phyloP scores from a whole-genome alignment of 305 asterid species.

The Fraxinus nigra region DNA sequence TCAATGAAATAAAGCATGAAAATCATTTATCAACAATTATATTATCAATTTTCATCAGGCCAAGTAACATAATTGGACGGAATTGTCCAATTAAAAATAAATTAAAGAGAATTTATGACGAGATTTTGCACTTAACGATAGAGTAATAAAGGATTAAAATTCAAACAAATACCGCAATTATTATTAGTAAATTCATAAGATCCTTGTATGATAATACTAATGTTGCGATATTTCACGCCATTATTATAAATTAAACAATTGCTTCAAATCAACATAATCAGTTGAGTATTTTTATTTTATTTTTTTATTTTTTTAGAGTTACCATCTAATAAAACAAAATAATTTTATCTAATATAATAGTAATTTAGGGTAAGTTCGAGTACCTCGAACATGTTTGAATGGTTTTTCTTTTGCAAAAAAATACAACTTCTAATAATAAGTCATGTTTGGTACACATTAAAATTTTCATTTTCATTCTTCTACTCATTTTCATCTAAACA shows the following conservation, averaged over 20 bases:
- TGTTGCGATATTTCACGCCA: background rate
- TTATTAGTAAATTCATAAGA: background rate
- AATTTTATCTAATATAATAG: too few relatives aligned
- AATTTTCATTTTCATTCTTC: too few relatives aligned
- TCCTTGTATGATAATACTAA: background rate
- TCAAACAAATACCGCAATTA: background rate
- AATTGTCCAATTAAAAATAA: too few relatives aligned
- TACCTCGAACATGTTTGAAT: too few relatives aligned
- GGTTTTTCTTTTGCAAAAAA: too few relatives aligned
- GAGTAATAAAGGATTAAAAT: background rate
- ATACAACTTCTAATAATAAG: too few relatives aligned
- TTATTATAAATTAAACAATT: too few relatives aligned
- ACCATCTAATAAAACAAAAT: too few relatives aligned
- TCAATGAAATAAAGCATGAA: background rate
- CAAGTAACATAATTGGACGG: background rate
- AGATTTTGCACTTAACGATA: background rate
- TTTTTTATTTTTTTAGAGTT: too few relatives aligned
- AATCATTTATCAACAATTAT: background rate
- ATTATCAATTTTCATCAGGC: background rate
- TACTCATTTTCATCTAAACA: too few relatives aligned
- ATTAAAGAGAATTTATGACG: background rate
- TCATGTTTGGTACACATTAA: too few relatives aligned
- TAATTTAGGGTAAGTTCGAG: background rate
- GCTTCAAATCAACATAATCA: background rate
- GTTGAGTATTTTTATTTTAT: too few relatives aligned